Conservation (phyloP, 1,139 yeast species). For the Candida sanyaensis region DNA sequence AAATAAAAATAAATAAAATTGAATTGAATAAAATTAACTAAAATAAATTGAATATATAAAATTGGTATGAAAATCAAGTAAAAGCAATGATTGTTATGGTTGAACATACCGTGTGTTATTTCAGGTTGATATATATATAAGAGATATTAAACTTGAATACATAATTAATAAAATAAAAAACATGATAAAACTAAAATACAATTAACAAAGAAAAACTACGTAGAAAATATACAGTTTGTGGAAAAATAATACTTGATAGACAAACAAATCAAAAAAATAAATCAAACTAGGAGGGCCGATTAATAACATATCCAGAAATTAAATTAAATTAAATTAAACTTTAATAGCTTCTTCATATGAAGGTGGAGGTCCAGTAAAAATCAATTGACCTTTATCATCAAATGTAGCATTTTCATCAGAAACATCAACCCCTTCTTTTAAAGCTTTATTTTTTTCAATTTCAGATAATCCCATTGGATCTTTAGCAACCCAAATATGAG, state of each 20-base stretch:
- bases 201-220: not conserved
- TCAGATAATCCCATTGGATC: constrained; percentile 72
- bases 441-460: constrained; percentile 59
- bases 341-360: constrained; percentile 46
- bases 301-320: not conserved
- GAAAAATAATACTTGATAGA: not conserved
- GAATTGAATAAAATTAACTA: too few relatives aligned
- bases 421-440: constrained; percentile 56
- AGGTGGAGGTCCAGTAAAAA: constrained; percentile 68
- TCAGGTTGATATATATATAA: too few relatives aligned
- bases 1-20: not conserved
- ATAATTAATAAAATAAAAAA: not conserved
- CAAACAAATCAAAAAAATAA: not conserved
- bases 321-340: constrained; percentile 27
- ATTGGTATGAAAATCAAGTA: too few relatives aligned
- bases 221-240: not conserved
- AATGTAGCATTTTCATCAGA: constrained; percentile 58
- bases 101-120: not conserved
- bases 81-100: too few relatives aligned
- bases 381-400: constrained; percentile 55
- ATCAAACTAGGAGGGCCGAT: not conserved
- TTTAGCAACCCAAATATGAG: constrained; percentile 68
- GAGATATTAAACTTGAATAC: not conserved
- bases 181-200: not conserved
- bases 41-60: not conserved